Percentiles rank a stretch among this genome's conserved stretches.
These are phyloP conservation scores for Leptomonas pyrrhocoris DNA, from an alignment of 208 protist species.

Conservation along the genomic window DNA sequence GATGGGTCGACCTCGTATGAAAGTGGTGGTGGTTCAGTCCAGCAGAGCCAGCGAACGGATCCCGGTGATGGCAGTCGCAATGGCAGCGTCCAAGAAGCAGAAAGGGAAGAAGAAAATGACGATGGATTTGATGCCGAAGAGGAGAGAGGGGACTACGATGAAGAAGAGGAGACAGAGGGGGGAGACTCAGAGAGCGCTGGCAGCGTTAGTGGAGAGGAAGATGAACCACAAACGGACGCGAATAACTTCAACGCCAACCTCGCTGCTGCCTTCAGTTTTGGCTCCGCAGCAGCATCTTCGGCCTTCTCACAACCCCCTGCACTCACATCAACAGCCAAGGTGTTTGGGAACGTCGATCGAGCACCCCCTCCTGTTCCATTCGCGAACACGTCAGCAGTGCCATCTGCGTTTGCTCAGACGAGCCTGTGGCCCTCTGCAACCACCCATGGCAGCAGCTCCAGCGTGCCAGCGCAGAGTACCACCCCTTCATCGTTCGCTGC, in stretches of 20 bases:
- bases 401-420: constrained; percentile 10
- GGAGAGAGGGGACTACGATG: constrained; percentile 14
- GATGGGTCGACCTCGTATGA: too few relatives aligned
- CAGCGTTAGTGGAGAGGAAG: too few relatives aligned
- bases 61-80: neutral
- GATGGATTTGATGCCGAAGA: constrained; percentile 7
- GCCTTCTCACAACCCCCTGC: neutral
- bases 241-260: neutral
- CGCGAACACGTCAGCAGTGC: neutral
- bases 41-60: too few relatives aligned
- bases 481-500: neutral
- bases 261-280: neutral
- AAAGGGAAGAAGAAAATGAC: constrained; percentile 19
- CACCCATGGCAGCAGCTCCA: neutral
- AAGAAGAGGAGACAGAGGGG: constrained; percentile 1
- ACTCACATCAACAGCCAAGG: too few relatives aligned
- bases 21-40: too few relatives aligned
- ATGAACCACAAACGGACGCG: too few relatives aligned
- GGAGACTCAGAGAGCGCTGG: neutral
- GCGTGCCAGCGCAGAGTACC: neutral
- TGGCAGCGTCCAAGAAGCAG: constrained; percentile 17
- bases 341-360: neutral
- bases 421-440: neutral
- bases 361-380: neutral
- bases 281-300: neutral